These are phyloP conservation scores for Chalciporus sp. DNA, from an alignment of 1,284 basidiomycete species.

Conservation along the genomic window DNA sequence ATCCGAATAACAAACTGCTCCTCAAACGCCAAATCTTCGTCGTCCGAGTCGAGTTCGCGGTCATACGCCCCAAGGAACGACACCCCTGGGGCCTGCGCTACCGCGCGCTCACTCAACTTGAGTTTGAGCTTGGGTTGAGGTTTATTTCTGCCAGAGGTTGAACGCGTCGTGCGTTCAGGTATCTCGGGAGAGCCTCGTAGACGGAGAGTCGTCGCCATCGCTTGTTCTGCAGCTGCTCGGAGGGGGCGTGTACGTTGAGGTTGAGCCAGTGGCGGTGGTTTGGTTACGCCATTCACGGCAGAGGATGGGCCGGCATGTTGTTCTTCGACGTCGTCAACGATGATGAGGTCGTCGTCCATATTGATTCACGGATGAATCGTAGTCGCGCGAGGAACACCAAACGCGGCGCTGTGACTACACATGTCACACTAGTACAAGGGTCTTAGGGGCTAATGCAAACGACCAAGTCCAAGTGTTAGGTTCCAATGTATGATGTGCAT, in stretches of 20 bases:
- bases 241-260: constrained; percentile 33
- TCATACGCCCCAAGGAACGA: constrained; percentile 89
- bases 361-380: constrained; percentile 1
- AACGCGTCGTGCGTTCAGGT: constrained; percentile 52
- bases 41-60: constrained; percentile 92
- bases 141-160: constrained; percentile 47
- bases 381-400: constrained; percentile 3
- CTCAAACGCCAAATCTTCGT: constrained; percentile 94
- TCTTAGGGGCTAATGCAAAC: too few relatives aligned
- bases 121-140: constrained; percentile 79
- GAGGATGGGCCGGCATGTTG: constrained; percentile 30
- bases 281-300: constrained; percentile 26
- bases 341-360: constrained; percentile 66
- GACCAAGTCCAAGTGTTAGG: too few relatives aligned
- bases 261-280: constrained; percentile 13
- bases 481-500: too few relatives aligned
- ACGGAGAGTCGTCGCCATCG: constrained; percentile 42
- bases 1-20: constrained; percentile 96
- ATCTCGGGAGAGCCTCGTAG: constrained; percentile 43
- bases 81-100: constrained; percentile 73
- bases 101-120: constrained; percentile 80
- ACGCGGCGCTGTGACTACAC: constrained; percentile 10
- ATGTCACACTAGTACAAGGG: too few relatives aligned
- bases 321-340: constrained; percentile 60
- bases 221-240: constrained; percentile 40